These are phyloP conservation scores for Hydrangea macrophylla DNA, from an alignment of 148 eudicot species.

Conservation along the genomic window DNA sequence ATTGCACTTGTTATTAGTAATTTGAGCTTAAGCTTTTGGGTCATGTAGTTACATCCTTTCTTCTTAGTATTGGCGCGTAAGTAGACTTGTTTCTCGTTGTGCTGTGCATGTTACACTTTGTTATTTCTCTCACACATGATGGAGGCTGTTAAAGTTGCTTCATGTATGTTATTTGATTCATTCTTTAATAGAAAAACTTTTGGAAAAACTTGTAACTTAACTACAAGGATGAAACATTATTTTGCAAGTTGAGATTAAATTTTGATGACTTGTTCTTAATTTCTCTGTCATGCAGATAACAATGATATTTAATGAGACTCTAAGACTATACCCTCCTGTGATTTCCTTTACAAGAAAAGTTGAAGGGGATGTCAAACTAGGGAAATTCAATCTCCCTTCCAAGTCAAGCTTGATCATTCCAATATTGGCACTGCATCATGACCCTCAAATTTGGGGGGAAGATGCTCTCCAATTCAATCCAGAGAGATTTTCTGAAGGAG, in stretches of 20 bases:
- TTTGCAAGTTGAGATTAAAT: background rate
- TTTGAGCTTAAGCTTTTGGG: too few relatives aligned
- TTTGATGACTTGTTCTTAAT: background rate
- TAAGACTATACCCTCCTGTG: slow-evolving; percentile 19
- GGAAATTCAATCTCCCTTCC: slow-evolving; percentile 11
- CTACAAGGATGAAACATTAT: background rate
- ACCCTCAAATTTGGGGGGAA: slow-evolving; percentile 17
- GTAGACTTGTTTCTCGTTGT: too few relatives aligned
- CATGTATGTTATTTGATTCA: too few relatives aligned
- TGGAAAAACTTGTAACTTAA: background rate
- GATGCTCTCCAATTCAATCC: slow-evolving; percentile 14
- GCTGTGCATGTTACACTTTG: too few relatives aligned
- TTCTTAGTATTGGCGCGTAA: too few relatives aligned
- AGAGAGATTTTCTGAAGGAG: slow-evolving; percentile 15
- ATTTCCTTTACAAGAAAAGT: background rate
- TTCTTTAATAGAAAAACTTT: too few relatives aligned
- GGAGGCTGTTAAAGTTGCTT: too few relatives aligned
- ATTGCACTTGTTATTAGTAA: too few relatives aligned
- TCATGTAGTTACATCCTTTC: too few relatives aligned
- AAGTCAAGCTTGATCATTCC: background rate
- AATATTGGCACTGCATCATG: background rate
- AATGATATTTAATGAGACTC: slow-evolving; percentile 19
- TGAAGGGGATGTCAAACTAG: background rate
- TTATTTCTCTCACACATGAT: too few relatives aligned
- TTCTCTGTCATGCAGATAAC: background rate